Percentiles rank a stretch among this genome's conserved stretches.
Evolutionary conservation across 257 asterid species (phyloP).

Genomic region (Ajuga chamaepitys): DNA sequence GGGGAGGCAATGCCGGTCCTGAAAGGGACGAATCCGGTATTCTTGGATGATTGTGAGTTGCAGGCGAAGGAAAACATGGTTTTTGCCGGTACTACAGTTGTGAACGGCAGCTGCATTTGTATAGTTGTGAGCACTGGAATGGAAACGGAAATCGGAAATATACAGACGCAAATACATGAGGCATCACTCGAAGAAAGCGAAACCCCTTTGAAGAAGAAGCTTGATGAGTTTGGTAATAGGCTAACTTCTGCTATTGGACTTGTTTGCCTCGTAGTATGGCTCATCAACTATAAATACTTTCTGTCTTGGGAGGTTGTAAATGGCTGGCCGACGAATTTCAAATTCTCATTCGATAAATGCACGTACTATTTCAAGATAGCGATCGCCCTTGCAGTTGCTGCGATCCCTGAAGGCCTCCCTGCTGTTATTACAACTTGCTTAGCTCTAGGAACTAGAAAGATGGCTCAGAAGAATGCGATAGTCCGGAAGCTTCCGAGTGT

Average conservation of each 20-base stretch:
- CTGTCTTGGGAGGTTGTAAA: conserved; percentile 64
- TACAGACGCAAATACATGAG: conserved; percentile 71
- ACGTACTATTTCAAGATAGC: conserved; percentile 86
- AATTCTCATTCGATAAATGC: conserved; percentile 81
- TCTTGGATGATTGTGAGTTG: conserved; percentile 18
- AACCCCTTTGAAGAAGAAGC: conserved; percentile 80
- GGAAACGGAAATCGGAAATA: conserved; percentile 70
- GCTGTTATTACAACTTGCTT: conserved; percentile 85
- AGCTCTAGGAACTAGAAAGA: conserved; percentile 87
- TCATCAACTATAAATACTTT: conserved; percentile 69
- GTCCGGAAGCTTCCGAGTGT: conserved; percentile 83
- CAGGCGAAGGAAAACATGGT: conserved; percentile 71
- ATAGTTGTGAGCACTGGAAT: conserved; percentile 52
- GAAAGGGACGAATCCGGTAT: conserved; percentile 4
- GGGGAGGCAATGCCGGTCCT: conserved; percentile 49
- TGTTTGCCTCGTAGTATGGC: conserved; percentile 34
- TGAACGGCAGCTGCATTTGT: conserved; percentile 63
- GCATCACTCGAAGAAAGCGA: conserved; percentile 48
- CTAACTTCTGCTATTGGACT: conserved; percentile 18
- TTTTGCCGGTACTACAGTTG: conserved; percentile 83
- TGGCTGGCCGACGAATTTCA: conserved; percentile 77
- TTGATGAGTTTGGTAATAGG: conserved; percentile 63
- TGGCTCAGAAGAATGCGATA: conserved; percentile 89
- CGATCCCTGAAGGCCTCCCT: conserved; percentile 87
- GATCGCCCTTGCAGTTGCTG: conserved; percentile 86